phyloP scores from a whole-genome alignment of 371 early-diverging fungal species.

The Rhizopus stolonifer region DNA sequence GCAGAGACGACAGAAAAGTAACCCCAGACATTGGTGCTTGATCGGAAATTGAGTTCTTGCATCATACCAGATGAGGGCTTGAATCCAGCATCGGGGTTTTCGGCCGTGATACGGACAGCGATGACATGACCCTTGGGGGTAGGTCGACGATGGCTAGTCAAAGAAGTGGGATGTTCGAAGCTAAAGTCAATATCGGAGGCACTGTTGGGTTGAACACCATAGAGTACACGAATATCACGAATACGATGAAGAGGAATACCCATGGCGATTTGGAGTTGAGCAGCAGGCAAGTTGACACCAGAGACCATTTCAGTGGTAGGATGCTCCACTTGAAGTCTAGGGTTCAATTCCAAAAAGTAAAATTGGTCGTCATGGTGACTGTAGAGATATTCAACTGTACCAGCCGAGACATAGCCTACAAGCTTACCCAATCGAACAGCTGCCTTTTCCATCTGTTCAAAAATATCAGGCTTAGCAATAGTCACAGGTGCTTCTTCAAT shows the following conservation, averaged over 20 bases:
- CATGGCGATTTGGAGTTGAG: constrained; percentile 98
- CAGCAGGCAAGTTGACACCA: constrained; percentile 96
- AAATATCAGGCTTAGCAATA: constrained; percentile 81
- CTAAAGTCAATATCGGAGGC: constrained; percentile 93
- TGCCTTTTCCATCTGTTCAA: constrained; percentile 93
- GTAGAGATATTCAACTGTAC: constrained; percentile 98
- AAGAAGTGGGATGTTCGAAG: constrained; percentile 72
- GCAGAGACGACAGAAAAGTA: constrained; percentile 96
- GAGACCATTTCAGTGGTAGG: constrained; percentile 99
- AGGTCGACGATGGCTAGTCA: constrained; percentile 87
- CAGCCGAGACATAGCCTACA: constrained; percentile 95
- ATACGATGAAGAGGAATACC: constrained; percentile 94
- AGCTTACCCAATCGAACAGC: constrained; percentile 92
- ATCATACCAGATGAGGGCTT: constrained; percentile 96
- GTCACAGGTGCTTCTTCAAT: constrained; percentile 96
- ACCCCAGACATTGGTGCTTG: constrained; percentile 95
- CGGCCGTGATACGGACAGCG: constrained; percentile 98
- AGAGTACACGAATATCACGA: constrained; percentile 93
- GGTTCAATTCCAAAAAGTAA: constrained; percentile 98
- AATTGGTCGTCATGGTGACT: constrained; percentile 81
- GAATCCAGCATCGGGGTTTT: constrained; percentile 98
- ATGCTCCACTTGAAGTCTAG: constrained; percentile 99
- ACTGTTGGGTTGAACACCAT: constrained; percentile 83
- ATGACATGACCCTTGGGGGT: constrained; percentile 96
- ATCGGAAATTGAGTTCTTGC: constrained; percentile 93